phyloP scores from a whole-genome alignment of 805 yeast species.

The Yamadazyma insecticola region DNA sequence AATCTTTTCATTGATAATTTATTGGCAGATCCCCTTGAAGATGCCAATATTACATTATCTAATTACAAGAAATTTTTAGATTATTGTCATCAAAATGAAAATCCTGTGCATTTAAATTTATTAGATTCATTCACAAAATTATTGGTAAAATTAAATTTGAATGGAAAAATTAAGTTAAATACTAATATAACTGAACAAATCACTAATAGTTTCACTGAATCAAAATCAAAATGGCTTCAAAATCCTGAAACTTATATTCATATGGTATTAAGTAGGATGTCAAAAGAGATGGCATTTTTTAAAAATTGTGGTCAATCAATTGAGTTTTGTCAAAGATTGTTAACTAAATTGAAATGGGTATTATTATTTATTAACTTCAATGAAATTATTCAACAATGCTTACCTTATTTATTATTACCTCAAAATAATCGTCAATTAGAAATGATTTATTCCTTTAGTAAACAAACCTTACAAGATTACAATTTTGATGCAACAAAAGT shows the following conservation, averaged over 20 bases:
- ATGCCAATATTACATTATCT: constrained; percentile 5
- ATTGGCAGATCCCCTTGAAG: constrained; percentile 5
- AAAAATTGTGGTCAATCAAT: constrained; percentile 15
- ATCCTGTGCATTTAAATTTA: constrained; percentile 1
- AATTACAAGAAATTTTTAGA: constrained; percentile 10
- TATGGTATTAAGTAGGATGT: constrained; percentile 9
- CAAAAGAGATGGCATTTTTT: constrained; percentile 16
- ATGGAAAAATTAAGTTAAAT: constrained; percentile 11
- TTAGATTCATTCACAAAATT: constrained; percentile 13
- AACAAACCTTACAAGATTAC: constrained; percentile 13
- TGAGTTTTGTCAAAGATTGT: constrained; percentile 15
- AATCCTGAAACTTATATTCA: constrained; percentile 13
- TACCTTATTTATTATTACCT: constrained; percentile 16
- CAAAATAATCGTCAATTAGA: constrained; percentile 11
- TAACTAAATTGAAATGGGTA: constrained; percentile 23
- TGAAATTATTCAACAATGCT: constrained; percentile 12
- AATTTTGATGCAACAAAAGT: constrained; percentile 16
- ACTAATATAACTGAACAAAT: constrained; percentile 10
- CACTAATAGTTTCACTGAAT: constrained; percentile 10
- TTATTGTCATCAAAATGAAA: constrained; percentile 1
- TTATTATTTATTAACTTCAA: constrained; percentile 24
- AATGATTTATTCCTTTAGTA: constrained; percentile 17
- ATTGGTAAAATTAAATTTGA: constrained; percentile 18
- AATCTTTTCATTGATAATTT: constrained; percentile 15
- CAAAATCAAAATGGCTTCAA: constrained; percentile 15